Percentiles rank a stretch among this genome's conserved stretches.
Evolutionary conservation across 2,329 filamentous ascomycete species (phyloP).

Genomic region (Xylariaceae sp.): DNA sequence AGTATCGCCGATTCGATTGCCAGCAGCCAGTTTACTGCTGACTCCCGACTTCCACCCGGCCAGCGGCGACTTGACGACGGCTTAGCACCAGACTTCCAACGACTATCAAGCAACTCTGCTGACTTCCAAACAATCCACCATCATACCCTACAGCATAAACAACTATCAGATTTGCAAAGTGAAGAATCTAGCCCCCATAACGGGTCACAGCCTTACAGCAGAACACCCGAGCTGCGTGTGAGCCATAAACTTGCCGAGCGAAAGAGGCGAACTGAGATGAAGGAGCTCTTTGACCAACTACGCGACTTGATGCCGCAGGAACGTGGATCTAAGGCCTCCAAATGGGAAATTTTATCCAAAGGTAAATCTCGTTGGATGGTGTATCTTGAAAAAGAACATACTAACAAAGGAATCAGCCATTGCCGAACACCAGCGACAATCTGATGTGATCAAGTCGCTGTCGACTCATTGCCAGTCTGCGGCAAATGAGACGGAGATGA

Average conservation of each 20-base stretch:
- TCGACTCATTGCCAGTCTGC: constrained; percentile 42
- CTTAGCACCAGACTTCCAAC: constrained; percentile 42
- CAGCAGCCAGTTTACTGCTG: constrained; percentile 73
- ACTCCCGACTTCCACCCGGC: constrained; percentile 67
- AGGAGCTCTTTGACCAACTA: constrained; percentile 77
- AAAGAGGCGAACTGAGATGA: constrained; percentile 84
- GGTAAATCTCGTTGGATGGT: constrained; percentile 60
- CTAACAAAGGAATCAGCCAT: constrained; percentile 46
- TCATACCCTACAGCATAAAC: constrained; percentile 71
- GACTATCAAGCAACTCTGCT: constrained; percentile 46
- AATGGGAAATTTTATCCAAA: constrained; percentile 86
- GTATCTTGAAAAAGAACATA: neutral
- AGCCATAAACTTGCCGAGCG: constrained; percentile 83
- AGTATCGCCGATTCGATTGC: constrained; percentile 74
- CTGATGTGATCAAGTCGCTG: constrained; percentile 45
- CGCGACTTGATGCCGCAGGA: constrained; percentile 76
- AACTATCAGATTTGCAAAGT: constrained; percentile 61
- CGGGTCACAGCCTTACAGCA: constrained; percentile 71
- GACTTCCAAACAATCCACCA: constrained; percentile 64
- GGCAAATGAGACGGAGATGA: constrained; percentile 42
- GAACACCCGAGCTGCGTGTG: constrained; percentile 75
- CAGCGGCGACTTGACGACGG: constrained; percentile 68
- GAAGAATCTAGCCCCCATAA: constrained; percentile 51
- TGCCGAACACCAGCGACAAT: constrained; percentile 55
- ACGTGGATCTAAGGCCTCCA: constrained; percentile 78